Evolutionary conservation across 2,329 filamentous ascomycete genomes (phyloP).

Genomic region (Trichoderma koningii): DNA sequence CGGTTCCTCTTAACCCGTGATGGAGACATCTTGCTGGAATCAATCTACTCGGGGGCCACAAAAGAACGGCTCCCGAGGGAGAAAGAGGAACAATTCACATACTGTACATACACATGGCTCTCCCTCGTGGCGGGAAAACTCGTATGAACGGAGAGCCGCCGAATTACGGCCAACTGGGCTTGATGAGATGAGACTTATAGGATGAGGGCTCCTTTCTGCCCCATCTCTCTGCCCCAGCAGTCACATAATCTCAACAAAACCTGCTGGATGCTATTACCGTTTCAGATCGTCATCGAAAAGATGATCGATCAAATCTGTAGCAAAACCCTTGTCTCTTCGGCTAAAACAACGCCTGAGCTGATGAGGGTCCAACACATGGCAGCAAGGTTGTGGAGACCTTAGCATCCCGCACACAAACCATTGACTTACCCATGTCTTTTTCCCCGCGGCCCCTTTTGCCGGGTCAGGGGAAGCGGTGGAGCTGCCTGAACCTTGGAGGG

Average conservation of each 20-base stretch:
- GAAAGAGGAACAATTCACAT: not conserved
- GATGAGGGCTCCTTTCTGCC: not conserved
- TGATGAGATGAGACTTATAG: not conserved
- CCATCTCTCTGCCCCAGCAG: too few species aligned
- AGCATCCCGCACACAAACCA: not conserved
- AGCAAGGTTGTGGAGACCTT: not conserved
- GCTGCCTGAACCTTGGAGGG: slow-evolving; percentile 6
- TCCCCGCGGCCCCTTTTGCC: slow-evolving; percentile 21
- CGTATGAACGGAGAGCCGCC: not conserved
- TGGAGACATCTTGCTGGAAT: not conserved
- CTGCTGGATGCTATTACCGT: not conserved
- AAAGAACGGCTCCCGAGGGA: too few species aligned
- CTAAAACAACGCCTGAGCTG: not conserved
- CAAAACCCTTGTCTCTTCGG: not conserved
- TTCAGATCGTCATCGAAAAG: not conserved
- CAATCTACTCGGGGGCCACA: not conserved
- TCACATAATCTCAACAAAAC: not conserved
- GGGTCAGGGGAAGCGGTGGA: slow-evolving; percentile 18
- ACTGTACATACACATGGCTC: not conserved
- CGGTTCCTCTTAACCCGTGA: not conserved
- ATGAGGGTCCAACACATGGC: slow-evolving; percentile 10
- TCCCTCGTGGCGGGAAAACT: slow-evolving; percentile 5
- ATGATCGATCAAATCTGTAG: not conserved
- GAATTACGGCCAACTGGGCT: not conserved
- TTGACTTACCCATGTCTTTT: not conserved